These are phyloP conservation scores for Trametes sp. DNA, from an alignment of 1,284 basidiomycete species.

Conservation along the genomic window DNA sequence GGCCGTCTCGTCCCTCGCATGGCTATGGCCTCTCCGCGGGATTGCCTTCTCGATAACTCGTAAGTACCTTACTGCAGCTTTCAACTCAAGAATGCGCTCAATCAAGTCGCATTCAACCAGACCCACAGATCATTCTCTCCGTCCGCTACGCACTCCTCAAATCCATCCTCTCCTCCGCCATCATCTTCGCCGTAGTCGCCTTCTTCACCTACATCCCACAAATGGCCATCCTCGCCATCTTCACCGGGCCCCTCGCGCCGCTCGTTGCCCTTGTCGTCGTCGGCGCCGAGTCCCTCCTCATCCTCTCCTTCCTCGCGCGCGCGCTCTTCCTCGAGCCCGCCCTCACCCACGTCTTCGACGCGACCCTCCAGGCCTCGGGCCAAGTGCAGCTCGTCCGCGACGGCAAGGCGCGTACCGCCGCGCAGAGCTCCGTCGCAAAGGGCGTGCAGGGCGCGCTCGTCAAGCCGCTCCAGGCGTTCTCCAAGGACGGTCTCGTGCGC, in stretches of 20 bases:
- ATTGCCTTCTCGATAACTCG: slow-evolving; percentile 37
- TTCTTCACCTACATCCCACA: slow-evolving; percentile 75
- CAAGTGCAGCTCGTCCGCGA: slow-evolving; percentile 46
- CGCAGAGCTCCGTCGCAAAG: slow-evolving; percentile 30
- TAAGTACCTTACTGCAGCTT: slow-evolving; percentile 21
- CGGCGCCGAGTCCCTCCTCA: slow-evolving; percentile 45
- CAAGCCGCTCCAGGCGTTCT: slow-evolving; percentile 46
- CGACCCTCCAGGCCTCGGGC: slow-evolving; percentile 45
- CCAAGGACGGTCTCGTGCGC: slow-evolving; percentile 35
- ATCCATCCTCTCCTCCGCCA: slow-evolving; percentile 47
- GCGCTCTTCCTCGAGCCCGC: slow-evolving; percentile 56
- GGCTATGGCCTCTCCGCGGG: slow-evolving; percentile 44
- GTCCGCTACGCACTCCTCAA: slow-evolving; percentile 50
- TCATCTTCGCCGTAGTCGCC: slow-evolving; percentile 59
- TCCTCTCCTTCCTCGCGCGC: slow-evolving; percentile 55
- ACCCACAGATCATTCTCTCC: slow-evolving; percentile 44
- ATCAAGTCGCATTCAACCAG: slow-evolving; percentile 20
- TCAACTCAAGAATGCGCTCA: neutral
- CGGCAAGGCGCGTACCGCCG: slow-evolving; percentile 38
- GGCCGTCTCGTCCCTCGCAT: slow-evolving; percentile 39
- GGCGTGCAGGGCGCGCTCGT: slow-evolving; percentile 46
- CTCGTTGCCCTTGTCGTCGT: slow-evolving; percentile 46
- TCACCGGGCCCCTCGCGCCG: slow-evolving; percentile 66
- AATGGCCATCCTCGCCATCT: slow-evolving; percentile 66
- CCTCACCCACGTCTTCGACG: slow-evolving; percentile 55